Conservation (phyloP, 148 eudicot genomes). For the Simmondsia chinensis region DNA sequence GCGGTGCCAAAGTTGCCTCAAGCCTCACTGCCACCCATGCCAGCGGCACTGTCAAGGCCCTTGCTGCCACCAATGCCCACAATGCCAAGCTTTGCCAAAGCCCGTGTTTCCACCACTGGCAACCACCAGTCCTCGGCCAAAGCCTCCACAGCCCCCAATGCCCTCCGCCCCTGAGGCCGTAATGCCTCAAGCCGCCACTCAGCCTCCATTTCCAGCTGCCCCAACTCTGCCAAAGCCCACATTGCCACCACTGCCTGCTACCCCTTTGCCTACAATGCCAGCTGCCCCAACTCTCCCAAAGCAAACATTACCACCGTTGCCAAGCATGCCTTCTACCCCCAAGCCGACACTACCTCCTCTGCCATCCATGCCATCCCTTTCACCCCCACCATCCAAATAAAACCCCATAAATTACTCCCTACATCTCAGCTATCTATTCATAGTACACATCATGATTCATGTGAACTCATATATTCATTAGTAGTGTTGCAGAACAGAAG, state of each 20-base stretch:
- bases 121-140: neutral
- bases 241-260: neutral
- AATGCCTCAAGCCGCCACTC: neutral
- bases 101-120: conserved; percentile 6
- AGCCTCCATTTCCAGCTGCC: conserved; percentile 4
- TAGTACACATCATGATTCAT: too few species aligned
- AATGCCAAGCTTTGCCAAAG: conserved; percentile 1
- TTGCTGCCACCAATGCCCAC: conserved; percentile 6
- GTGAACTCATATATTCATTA: too few species aligned
- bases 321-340: conserved; percentile 8
- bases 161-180: neutral
- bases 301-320: conserved; percentile 12
- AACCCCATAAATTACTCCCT: too few species aligned
- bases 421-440: too few species aligned
- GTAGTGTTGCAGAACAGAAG: too few species aligned
- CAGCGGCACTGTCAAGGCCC: neutral
- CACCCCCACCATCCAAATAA: conserved; percentile 15
- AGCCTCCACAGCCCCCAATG: neutral
- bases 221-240: neutral
- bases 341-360: conserved; percentile 11
- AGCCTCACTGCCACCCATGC: conserved; percentile 14
- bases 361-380: conserved; percentile 10
- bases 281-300: conserved; percentile 4
- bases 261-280: conserved; percentile 12
- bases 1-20: conserved; percentile 15